These are phyloP conservation scores for Pseudonitzschia multiseries DNA, from an alignment of 108 stramenopile genomes.

Conservation along the genomic window DNA sequence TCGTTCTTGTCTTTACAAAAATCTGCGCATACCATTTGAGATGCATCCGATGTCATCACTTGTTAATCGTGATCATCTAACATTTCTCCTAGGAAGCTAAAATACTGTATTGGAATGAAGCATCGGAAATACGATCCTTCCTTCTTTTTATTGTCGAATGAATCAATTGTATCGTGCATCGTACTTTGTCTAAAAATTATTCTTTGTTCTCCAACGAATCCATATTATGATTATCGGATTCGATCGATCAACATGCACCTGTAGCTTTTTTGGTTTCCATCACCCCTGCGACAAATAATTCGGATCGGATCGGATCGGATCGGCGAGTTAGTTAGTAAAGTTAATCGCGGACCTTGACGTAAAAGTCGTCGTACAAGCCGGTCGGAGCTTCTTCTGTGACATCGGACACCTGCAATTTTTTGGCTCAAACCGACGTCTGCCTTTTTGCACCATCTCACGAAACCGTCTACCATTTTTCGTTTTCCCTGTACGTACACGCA, in stretches of 20 bases:
- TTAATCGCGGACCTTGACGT: conserved; percentile 51
- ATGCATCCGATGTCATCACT: too few relatives aligned
- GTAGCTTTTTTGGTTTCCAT: not conserved
- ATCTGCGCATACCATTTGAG: too few relatives aligned
- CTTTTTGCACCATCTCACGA: conserved; percentile 79
- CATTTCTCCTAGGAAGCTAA: too few relatives aligned
- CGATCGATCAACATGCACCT: too few relatives aligned
- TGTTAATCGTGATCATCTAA: too few relatives aligned
- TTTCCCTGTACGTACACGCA: conserved; percentile 76
- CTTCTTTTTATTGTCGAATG: too few relatives aligned
- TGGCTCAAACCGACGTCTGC: conserved; percentile 74
- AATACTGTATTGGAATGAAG: too few relatives aligned
- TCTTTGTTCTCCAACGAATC: not conserved
- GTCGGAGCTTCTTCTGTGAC: conserved; percentile 73
- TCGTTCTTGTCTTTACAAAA: too few relatives aligned
- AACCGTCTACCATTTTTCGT: conserved; percentile 77
- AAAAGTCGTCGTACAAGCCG: conserved; percentile 82
- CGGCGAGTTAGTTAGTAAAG: conserved; percentile 4
- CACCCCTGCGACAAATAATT: not conserved
- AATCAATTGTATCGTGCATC: too few relatives aligned
- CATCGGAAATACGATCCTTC: too few relatives aligned
- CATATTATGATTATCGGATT: too few relatives aligned
- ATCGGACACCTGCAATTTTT: conserved; percentile 47
- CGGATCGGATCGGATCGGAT: not conserved
- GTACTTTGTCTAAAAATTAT: not conserved